Conservation (phyloP, 352 stramenopile genomes). For the Globisporangium lucens region DNA sequence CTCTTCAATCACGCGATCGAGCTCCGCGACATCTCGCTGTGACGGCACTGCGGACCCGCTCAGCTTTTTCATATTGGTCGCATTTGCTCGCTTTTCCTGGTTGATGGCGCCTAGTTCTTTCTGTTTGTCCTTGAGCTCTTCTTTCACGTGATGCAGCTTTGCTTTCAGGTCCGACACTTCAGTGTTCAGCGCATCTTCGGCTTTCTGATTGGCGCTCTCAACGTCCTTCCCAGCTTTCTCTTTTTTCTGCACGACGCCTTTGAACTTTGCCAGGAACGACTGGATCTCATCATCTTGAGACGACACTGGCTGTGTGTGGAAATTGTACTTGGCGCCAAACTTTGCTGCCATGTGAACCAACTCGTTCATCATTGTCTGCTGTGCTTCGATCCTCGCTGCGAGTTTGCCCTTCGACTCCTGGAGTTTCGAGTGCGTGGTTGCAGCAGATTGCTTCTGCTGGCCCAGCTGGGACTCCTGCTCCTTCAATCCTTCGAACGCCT, state of each 20-base stretch:
- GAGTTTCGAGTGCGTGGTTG: conserved; percentile 37
- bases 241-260: conserved; percentile 42
- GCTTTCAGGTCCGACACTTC: conserved; percentile 48
- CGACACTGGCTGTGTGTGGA: conserved; percentile 48
- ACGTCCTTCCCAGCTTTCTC: conserved; percentile 30
- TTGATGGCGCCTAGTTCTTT: conserved; percentile 36
- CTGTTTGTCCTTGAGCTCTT: conserved; percentile 50
- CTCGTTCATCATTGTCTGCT: conserved; percentile 35
- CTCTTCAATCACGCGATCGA: conserved; percentile 43
- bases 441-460: conserved; percentile 18
- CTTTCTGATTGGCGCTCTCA: conserved; percentile 37
- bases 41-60: conserved; percentile 35
- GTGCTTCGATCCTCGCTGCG: conserved; percentile 49
- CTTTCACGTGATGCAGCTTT: conserved; percentile 44
- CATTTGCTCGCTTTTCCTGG: conserved; percentile 39
- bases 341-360: conserved; percentile 41
- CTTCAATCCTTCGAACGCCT: conserved; percentile 29
- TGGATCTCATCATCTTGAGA: conserved; percentile 53
- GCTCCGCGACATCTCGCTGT: conserved; percentile 44
- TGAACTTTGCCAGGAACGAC: conserved; percentile 48
- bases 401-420: conserved; percentile 37
- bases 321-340: conserved; percentile 57
- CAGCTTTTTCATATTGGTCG: conserved; percentile 38
- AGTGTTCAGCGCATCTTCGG: conserved; percentile 42
- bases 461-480: conserved; percentile 28